Percentiles rank a stretch among this genome's conserved stretches.
These are phyloP conservation scores for Cardamine occulta DNA, from an alignment of 345 rosid species.

Conservation along the genomic window DNA sequence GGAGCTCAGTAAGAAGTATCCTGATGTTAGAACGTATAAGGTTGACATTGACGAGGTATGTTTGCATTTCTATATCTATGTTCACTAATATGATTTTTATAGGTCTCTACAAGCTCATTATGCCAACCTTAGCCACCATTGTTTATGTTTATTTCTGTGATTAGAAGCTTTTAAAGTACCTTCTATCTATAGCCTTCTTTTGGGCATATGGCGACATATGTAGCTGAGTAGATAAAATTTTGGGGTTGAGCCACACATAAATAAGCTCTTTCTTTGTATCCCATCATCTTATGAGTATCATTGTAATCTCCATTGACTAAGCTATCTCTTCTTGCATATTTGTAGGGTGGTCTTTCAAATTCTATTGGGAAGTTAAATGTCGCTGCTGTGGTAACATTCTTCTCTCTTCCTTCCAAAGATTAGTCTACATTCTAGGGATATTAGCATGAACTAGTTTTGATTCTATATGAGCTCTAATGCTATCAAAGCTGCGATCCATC, in stretches of 20 bases:
- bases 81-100: neutral
- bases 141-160: conserved; percentile 1
- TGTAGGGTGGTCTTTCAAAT: conserved; percentile 62
- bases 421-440: conserved; percentile 3
- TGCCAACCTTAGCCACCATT: neutral
- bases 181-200: neutral
- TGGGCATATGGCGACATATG: neutral
- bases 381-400: conserved; percentile 63
- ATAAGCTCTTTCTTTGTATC: neutral
- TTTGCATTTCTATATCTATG: neutral
- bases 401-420: conserved; percentile 17
- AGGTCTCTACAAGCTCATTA: neutral
- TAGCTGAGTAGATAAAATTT: neutral
- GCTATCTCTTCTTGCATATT: conserved; percentile 13
- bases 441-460: neutral
- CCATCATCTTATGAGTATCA: neutral
- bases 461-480: neutral
- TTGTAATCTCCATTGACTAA: conserved; percentile 2
- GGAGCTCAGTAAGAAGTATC: conserved; percentile 62
- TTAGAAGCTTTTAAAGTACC: neutral
- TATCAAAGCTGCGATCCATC: neutral
- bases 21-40: conserved; percentile 66
- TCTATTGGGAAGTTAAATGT: conserved; percentile 51
- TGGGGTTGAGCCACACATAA: neutral
- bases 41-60: conserved; percentile 82